phyloP scores from a whole-genome alignment of 2,329 filamentous ascomycete genomes.

The Fusarium sp. region DNA sequence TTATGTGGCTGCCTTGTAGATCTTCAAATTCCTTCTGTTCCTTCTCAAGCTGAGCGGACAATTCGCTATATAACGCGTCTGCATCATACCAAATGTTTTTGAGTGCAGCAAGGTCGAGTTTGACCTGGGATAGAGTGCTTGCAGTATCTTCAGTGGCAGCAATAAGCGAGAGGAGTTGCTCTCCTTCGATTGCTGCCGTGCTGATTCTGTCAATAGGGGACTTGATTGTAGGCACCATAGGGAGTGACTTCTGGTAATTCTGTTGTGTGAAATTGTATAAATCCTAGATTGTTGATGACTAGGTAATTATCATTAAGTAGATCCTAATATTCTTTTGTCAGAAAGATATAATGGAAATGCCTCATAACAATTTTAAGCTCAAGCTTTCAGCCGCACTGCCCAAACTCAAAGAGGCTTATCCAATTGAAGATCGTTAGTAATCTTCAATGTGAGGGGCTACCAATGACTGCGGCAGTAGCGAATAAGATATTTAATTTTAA shows the following conservation, averaged over 20 bases:
- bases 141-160: slow-evolving; percentile 1
- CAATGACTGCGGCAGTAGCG: no score
- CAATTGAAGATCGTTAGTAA: background rate
- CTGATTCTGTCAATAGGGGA: background rate
- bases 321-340: background rate
- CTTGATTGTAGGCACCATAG: background rate
- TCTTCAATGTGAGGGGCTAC: background rate
- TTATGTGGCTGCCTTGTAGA: background rate
- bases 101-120: slow-evolving; percentile 4
- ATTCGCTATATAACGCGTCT: background rate
- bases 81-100: slow-evolving; percentile 11
- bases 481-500: no score
- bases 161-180: background rate
- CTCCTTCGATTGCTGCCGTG: background rate
- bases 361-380: background rate
- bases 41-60: background rate
- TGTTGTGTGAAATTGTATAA: background rate
- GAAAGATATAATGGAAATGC: background rate
- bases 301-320: no score
- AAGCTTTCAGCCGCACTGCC: background rate
- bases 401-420: background rate
- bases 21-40: slow-evolving; percentile 6
- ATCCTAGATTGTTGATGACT: no score
- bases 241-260: no score
- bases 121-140: background rate